Conservation (phyloP, 1,139 yeast genomes). For the Wickerhamiella infanticola region DNA sequence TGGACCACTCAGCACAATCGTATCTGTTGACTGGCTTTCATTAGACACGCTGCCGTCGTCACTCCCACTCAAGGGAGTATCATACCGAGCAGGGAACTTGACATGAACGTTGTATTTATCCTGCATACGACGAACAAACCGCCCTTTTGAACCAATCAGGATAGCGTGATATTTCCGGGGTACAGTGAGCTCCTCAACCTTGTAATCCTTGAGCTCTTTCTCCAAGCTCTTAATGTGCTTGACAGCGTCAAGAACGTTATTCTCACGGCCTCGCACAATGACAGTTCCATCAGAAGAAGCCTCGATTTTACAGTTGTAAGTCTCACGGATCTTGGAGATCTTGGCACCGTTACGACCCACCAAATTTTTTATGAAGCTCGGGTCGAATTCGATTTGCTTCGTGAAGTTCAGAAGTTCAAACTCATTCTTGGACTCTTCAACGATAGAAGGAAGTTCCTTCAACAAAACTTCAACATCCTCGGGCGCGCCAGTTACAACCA, state of each 20-base stretch:
- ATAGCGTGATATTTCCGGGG: slow-evolving; percentile 70
- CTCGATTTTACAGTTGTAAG: slow-evolving; percentile 66
- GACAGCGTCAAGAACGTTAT: slow-evolving; percentile 65
- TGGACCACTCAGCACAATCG: slow-evolving; percentile 76
- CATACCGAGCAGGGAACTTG: slow-evolving; percentile 40
- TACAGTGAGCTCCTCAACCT: slow-evolving; percentile 43
- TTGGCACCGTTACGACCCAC: slow-evolving; percentile 83
- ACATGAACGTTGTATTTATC: slow-evolving; percentile 77
- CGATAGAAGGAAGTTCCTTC: slow-evolving; percentile 37
- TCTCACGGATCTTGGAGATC: slow-evolving; percentile 54
- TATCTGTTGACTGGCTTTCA: slow-evolving; percentile 28
- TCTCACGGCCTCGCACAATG: slow-evolving; percentile 57
- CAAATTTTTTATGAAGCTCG: slow-evolving; percentile 53
- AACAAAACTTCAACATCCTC: slow-evolving; percentile 38
- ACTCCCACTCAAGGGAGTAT: slow-evolving; percentile 1
- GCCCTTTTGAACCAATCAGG: slow-evolving; percentile 73
- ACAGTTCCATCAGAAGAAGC: slow-evolving; percentile 46
- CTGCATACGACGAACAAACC: slow-evolving; percentile 70
- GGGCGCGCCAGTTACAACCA: slow-evolving; percentile 48
- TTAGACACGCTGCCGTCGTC: slow-evolving; percentile 19
- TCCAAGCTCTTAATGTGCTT: slow-evolving; percentile 41
- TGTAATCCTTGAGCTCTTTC: slow-evolving; percentile 75
- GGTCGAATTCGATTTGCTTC: slow-evolving; percentile 46
- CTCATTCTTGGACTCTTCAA: slow-evolving; percentile 51
- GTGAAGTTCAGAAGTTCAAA: slow-evolving; percentile 44